Evolutionary conservation across 495 filamentous ascomycete species (phyloP).

Genomic region (Pyronema omphalodes): DNA sequence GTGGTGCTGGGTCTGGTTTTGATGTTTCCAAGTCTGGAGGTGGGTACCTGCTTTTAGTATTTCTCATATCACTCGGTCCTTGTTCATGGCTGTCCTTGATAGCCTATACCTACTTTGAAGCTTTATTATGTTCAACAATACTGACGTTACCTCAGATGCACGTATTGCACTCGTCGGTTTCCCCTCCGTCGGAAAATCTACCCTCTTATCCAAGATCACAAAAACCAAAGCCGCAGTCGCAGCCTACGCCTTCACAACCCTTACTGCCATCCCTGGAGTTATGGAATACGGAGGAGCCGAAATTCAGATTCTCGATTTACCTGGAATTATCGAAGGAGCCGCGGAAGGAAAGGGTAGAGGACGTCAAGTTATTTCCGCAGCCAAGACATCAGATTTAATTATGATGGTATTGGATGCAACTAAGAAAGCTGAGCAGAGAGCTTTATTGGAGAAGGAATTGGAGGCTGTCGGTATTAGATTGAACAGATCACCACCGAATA

Average conservation of each 20-base stretch:
- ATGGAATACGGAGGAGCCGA: constrained; percentile 96
- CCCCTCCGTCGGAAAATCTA: constrained; percentile 97
- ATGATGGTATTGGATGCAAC: constrained; percentile 96
- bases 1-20: constrained; percentile 59
- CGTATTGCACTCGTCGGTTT: constrained; percentile 96
- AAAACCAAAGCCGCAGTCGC: constrained; percentile 96
- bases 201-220: constrained; percentile 95
- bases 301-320: constrained; percentile 95
- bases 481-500: constrained; percentile 92
- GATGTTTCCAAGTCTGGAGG: constrained; percentile 86
- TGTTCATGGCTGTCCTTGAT: background rate
- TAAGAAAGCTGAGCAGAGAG: constrained; percentile 86
- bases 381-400: constrained; percentile 95
- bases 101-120: background rate
- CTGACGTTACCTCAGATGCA: constrained; percentile 38
- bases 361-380: constrained; percentile 94
- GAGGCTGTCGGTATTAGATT: constrained; percentile 92
- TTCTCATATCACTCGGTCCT: background rate
- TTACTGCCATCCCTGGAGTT: constrained; percentile 95
- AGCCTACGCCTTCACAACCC: constrained; percentile 91
- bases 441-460: constrained; percentile 75
- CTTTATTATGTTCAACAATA: background rate
- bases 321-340: constrained; percentile 96
- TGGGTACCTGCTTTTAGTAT: background rate
- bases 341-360: constrained; percentile 92